Conservation (phyloP, 1,284 basidiomycete species). For the Apiotrichum sp. region DNA sequence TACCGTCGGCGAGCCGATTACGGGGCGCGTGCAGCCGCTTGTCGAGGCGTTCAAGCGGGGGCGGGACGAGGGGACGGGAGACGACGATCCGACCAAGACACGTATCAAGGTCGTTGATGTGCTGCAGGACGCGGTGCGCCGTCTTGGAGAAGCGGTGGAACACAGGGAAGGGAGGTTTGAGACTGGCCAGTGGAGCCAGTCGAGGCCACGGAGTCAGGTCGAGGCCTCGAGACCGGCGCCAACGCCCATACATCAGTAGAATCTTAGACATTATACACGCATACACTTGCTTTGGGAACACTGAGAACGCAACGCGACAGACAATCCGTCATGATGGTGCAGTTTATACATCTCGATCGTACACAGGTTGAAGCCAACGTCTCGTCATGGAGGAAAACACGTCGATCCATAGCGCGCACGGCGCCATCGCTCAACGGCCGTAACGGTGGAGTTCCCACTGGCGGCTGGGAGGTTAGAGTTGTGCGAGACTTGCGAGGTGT, state of each 20-base stretch:
- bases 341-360: conserved; percentile 5
- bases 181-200: conserved; percentile 36
- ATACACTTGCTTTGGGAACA: not conserved
- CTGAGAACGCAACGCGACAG: too few relatives aligned
- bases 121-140: conserved; percentile 32
- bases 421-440: conserved; percentile 32
- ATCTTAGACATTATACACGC: not conserved
- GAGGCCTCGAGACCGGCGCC: too few relatives aligned
- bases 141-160: conserved; percentile 40
- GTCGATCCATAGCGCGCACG: too few relatives aligned
- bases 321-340: too few relatives aligned
- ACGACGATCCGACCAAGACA: conserved; percentile 13
- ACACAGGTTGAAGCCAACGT: not conserved
- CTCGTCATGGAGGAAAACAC: not conserved
- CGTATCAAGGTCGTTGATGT: conserved; percentile 29
- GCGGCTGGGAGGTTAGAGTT: conserved; percentile 43
- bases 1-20: conserved; percentile 41
- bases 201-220: conserved; percentile 5
- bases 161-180: conserved; percentile 40
- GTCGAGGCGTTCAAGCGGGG: conserved; percentile 31
- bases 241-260: not conserved
- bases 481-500: not conserved
- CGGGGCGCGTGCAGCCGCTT: conserved; percentile 34
- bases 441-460: conserved; percentile 49
- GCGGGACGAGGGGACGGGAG: conserved; percentile 16